Conservation (phyloP, 1,284 basidiomycete species). For the Apiotrichum montevideense region DNA sequence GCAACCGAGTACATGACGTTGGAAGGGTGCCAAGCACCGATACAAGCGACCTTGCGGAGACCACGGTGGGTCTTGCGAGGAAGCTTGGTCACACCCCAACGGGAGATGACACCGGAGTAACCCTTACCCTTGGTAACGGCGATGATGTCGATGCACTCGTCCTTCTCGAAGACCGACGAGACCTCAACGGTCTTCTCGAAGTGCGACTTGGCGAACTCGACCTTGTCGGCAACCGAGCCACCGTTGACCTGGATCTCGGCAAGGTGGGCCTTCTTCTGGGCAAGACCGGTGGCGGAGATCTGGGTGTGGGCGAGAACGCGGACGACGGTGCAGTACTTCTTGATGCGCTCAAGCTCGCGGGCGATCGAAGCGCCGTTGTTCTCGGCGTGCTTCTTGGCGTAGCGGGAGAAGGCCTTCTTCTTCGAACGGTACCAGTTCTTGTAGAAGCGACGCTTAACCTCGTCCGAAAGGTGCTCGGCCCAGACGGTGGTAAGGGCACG, state of each 20-base stretch:
- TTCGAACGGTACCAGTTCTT: conserved; percentile 99
- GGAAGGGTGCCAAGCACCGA: conserved; percentile 98
- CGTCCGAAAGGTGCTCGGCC: conserved; percentile 63
- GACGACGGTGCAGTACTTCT: conserved; percentile 99
- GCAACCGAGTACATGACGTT: conserved; percentile 99
- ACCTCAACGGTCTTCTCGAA: conserved; percentile 97
- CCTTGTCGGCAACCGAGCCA: conserved; percentile 94
- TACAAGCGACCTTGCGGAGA: conserved; percentile 99
- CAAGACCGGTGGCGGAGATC: conserved; percentile 94
- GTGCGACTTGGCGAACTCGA: conserved; percentile 88
- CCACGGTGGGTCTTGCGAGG: conserved; percentile 99
- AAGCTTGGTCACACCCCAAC: conserved; percentile 97
- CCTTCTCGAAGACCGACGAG: conserved; percentile 82
- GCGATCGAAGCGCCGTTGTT: conserved; percentile 84
- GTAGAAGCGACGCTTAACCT: conserved; percentile 98
- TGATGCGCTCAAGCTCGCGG: conserved; percentile 98
- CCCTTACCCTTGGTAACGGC: conserved; percentile 98
- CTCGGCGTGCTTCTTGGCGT: conserved; percentile 99
- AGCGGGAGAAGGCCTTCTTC: conserved; percentile 98
- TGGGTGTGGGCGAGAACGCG: conserved; percentile 99
- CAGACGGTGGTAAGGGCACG: conserved; percentile 69
- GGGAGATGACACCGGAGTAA: conserved; percentile 98
- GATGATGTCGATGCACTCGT: conserved; percentile 95
- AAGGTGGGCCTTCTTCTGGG: conserved; percentile 99
- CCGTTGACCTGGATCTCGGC: conserved; percentile 99